Percentiles rank a stretch among this genome's conserved stretches.
Conservation (phyloP, 495 filamentous ascomycete species). For the Tuber melanosporum region DNA sequence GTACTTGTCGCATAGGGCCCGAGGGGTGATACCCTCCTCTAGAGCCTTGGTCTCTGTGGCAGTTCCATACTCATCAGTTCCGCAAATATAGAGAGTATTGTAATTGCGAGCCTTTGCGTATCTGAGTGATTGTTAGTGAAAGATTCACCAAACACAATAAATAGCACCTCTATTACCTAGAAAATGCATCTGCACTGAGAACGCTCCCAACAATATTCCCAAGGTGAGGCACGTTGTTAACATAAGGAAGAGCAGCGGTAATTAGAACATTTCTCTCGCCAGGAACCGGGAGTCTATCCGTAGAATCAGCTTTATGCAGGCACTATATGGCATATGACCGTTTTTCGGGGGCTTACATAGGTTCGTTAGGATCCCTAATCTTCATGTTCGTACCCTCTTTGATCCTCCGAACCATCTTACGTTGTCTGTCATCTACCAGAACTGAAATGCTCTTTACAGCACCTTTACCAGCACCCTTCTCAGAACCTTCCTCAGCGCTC, state of each 20-base stretch:
- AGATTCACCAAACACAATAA: slow-evolving; percentile 3
- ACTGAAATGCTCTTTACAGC: slow-evolving; percentile 1
- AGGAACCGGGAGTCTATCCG: slow-evolving; percentile 45
- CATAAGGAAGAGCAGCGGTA: slow-evolving; percentile 71
- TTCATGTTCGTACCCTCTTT: slow-evolving; percentile 36
- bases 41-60: slow-evolving; percentile 75
- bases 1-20: slow-evolving; percentile 78
- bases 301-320: slow-evolving; percentile 13
- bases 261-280: slow-evolving; percentile 54
- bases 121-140: slow-evolving; percentile 46
- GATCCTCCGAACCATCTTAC: slow-evolving; percentile 22
- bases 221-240: slow-evolving; percentile 93
- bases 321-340: background rate
- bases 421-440: slow-evolving; percentile 18
- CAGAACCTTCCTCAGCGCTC: background rate
- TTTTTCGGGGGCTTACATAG: slow-evolving; percentile 31
- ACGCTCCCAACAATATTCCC: slow-evolving; percentile 91
- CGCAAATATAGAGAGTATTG: slow-evolving; percentile 61
- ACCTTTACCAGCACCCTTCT: slow-evolving; percentile 9
- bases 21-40: slow-evolving; percentile 49
- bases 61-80: slow-evolving; percentile 74
- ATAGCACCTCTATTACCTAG: slow-evolving; percentile 48
- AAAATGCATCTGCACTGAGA: slow-evolving; percentile 72
- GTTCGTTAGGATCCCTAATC: slow-evolving; percentile 25
- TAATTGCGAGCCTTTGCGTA: slow-evolving; percentile 64